A percentile compares a stretch with the other conserved stretches of the same genome.
Conservation (phyloP, 108 stramenopile genomes). For the Discostella stelligeroides region DNA sequence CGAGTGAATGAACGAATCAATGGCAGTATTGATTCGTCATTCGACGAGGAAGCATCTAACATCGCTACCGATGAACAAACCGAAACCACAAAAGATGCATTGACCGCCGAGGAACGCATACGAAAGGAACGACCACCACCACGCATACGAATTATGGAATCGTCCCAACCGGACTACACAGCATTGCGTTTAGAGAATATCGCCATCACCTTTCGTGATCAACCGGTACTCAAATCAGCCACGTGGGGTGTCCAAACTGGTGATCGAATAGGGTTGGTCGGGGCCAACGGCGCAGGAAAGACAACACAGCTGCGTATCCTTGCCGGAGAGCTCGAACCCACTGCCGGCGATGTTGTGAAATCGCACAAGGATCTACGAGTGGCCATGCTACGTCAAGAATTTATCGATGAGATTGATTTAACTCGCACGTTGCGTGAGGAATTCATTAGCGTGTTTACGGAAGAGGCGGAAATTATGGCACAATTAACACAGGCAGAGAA, state of each 20-base stretch:
- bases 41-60: neutral
- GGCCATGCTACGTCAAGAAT: constrained; percentile 95
- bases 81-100: constrained; percentile 30
- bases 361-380: constrained; percentile 78
- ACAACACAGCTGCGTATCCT: constrained; percentile 94
- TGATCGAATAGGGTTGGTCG: constrained; percentile 91
- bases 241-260: constrained; percentile 97
- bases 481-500: constrained; percentile 68
- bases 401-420: constrained; percentile 89
- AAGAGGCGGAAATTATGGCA: constrained; percentile 81
- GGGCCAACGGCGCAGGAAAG: constrained; percentile 85
- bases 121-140: constrained; percentile 92
- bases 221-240: constrained; percentile 91
- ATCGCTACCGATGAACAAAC: constrained; percentile 7
- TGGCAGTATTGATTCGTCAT: constrained; percentile 6
- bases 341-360: constrained; percentile 93
- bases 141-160: constrained; percentile 89
- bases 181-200: constrained; percentile 89
- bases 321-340: constrained; percentile 93
- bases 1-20: too few species aligned
- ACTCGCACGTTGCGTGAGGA: constrained; percentile 87
- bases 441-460: constrained; percentile 88
- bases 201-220: constrained; percentile 92
- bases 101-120: constrained; percentile 91
- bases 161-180: constrained; percentile 84